Base-by-base conservation (phyloP, 257 asterid species). In the Solanum tarijense region DNA sequence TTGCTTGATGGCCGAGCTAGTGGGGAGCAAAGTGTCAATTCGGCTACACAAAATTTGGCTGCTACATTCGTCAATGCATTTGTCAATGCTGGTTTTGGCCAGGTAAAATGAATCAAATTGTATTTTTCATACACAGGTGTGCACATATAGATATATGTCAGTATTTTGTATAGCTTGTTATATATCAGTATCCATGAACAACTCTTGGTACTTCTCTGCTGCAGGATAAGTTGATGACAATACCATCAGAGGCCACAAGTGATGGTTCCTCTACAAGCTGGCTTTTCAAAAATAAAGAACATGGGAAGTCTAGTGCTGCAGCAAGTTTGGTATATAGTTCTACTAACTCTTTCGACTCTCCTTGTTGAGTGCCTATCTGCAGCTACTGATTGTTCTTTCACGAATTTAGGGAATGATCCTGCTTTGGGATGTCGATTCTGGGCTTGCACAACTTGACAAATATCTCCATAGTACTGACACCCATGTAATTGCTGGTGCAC, bases 31-130 rank as follows among this genome's bases (percentile, higher is more conserved):
- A 93, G 92, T 83, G 97, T 96, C 87, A 98, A 97, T 88, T 97
- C 99, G 41, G 99, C 99, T 72, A 91, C 96, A 89, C 99, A 97
- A 92, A 97, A 97, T 88, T 90, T 97, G 94, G 99, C 99, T 34
- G 98, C 98, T 31, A 97, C 98, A 32, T 97, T 96, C 90, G 99
- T 97, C 81, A 97, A 97, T 84, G 99, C 99, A 31, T 97, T 97
- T 90, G 99, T 97, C 23, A 97, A 97, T 93, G 99, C 98, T 85
- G 99, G 99, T 46, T 97, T 96, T 88, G 98, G 99, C 66, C 98
- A 93, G 98, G 99, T 97, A 86, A 86, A 11, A 46, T 72, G 72
- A 41, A 23, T 86, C 58, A 9, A 10, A 25, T 29, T 46, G 68
- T 43, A 81, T 81, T 27, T 79, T 27, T 81, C 38, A 81, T 29